Evolutionary conservation across 371 early-diverging fungal species (phyloP).

Genomic region (Mortierella sp.): DNA sequence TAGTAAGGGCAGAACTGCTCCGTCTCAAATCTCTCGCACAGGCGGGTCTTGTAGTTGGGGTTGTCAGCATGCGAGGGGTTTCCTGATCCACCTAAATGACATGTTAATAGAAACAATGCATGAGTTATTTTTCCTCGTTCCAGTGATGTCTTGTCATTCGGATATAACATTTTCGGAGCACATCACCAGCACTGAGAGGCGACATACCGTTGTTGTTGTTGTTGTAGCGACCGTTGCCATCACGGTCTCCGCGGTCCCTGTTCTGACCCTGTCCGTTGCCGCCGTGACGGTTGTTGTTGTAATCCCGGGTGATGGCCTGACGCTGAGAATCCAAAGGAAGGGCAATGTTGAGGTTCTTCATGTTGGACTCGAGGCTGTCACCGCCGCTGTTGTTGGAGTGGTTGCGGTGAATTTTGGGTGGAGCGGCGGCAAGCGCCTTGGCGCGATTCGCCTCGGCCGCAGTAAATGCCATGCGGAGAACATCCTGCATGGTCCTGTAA

Average conservation of each 20-base stretch:
- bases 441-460: constrained; percentile 71
- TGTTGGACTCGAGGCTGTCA: constrained; percentile 59
- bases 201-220: constrained; percentile 39
- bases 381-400: constrained; percentile 47
- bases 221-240: constrained; percentile 35
- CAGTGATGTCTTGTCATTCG: constrained; percentile 13
- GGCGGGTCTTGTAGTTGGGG: constrained; percentile 88
- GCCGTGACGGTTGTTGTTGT: constrained; percentile 39
- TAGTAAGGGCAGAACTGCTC: constrained; percentile 88
- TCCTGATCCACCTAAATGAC: constrained; percentile 33
- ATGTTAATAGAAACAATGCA: not conserved
- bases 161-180: not conserved
- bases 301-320: constrained; percentile 57
- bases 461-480: constrained; percentile 76
- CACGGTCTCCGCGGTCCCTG: constrained; percentile 46
- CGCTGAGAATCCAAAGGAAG: constrained; percentile 61
- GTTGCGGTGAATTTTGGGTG: constrained; percentile 56
- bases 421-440: constrained; percentile 53
- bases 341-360: constrained; percentile 63
- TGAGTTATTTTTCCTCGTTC: not conserved
- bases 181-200: not conserved
- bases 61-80: constrained; percentile 63
- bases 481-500: constrained; percentile 86
- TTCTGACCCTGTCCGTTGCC: constrained; percentile 24
- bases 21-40: constrained; percentile 86